A percentile compares a stretch with the other conserved stretches of the same genome.
phyloP scores from a whole-genome alignment of 495 filamentous ascomycete genomes.

The Hypoxylon lenormandii region DNA sequence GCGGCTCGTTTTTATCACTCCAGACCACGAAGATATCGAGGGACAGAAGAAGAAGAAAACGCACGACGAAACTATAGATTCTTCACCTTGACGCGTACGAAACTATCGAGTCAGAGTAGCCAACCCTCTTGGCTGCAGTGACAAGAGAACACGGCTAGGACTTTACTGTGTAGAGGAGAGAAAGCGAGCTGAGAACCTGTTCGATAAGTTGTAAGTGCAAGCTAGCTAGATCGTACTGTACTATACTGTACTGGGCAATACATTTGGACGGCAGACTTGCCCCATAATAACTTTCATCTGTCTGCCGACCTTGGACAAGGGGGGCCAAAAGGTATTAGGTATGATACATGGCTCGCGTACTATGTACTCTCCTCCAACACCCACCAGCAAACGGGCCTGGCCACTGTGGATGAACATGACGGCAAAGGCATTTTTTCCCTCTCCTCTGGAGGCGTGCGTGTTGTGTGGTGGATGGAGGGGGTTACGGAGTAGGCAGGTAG shows the following conservation, averaged over 20 bases:
- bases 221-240: slow-evolving; percentile 38
- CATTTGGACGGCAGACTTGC: slow-evolving; percentile 25
- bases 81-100: slow-evolving; percentile 5
- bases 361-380: slow-evolving; percentile 41
- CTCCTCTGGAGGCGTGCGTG: slow-evolving; percentile 32
- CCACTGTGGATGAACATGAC: slow-evolving; percentile 50
- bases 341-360: slow-evolving; percentile 10
- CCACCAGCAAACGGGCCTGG: slow-evolving; percentile 46
- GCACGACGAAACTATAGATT: slow-evolving; percentile 10
- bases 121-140: slow-evolving; percentile 16
- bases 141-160: slow-evolving; percentile 25
- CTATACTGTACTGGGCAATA: slow-evolving; percentile 38
- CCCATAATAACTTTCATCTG: slow-evolving; percentile 47
- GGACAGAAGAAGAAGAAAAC: slow-evolving; percentile 16
- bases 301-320: slow-evolving; percentile 42
- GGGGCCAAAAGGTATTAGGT: slow-evolving; percentile 20
- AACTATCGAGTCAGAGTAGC: slow-evolving; percentile 4
- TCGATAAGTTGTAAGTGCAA: slow-evolving; percentile 19
- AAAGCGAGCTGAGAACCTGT: slow-evolving; percentile 24
- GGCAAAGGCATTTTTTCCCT: slow-evolving; percentile 39
- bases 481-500: slow-evolving; percentile 54
- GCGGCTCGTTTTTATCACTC: slow-evolving; percentile 21
- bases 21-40: slow-evolving; percentile 28
- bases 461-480: slow-evolving; percentile 44
- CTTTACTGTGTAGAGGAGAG: slow-evolving; percentile 19